phyloP scores from a whole-genome alignment of 148 eudicot species.

The Chenopodium berlandieri region DNA sequence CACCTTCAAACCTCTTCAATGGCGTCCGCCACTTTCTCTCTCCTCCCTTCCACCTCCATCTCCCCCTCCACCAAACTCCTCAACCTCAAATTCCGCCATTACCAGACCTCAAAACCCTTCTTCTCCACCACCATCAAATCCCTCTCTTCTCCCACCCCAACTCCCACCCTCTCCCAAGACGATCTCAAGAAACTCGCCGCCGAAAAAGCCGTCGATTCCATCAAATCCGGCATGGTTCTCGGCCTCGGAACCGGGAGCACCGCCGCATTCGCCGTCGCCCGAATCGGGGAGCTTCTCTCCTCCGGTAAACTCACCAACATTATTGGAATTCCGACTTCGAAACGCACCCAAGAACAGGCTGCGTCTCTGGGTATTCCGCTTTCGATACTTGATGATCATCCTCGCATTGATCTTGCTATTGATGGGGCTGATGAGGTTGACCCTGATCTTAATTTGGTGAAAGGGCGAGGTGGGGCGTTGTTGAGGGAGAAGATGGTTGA shows the following conservation, averaged over 20 bases:
- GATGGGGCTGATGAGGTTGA: conserved; percentile 98
- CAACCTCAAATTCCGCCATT: conserved; percentile 25
- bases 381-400: conserved; percentile 66
- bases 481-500: conserved; percentile 94
- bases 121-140: conserved; percentile 37
- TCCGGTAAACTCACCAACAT: conserved; percentile 57
- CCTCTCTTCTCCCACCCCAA: conserved; percentile 48
- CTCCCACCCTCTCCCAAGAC: conserved; percentile 68
- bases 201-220: conserved; percentile 85
- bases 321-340: conserved; percentile 85
- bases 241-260: conserved; percentile 97
- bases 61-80: conserved; percentile 20
- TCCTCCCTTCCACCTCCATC: conserved; percentile 27
- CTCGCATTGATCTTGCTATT: conserved; percentile 78
- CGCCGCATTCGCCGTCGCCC: conserved; percentile 80
- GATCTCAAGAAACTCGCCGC: conserved; percentile 95
- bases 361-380: conserved; percentile 61
- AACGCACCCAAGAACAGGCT: conserved; percentile 81
- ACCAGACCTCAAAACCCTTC: conserved; percentile 10
- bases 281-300: conserved; percentile 62
- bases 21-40: conserved; percentile 32
- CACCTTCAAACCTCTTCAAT: background rate
- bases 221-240: conserved; percentile 84
- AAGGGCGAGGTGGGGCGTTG: conserved; percentile 91
- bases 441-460: conserved; percentile 78